phyloP scores from a whole-genome alignment of 169 alveolate species.

The Eimeria sp. region DNA sequence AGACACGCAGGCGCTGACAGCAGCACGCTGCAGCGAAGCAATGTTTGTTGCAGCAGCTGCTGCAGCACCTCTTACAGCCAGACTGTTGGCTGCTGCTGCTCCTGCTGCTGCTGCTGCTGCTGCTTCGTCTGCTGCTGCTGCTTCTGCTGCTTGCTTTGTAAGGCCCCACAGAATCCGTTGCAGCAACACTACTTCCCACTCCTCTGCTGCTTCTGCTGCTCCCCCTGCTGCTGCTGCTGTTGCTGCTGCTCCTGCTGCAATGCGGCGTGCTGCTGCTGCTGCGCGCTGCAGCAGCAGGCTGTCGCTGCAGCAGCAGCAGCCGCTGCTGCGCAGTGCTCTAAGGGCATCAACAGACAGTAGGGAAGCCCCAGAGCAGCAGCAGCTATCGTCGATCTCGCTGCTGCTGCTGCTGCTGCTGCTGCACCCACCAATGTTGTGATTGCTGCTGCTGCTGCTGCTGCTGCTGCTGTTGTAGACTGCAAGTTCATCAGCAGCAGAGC shows the following conservation, averaged over 20 bases:
- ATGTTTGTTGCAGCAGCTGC: constrained; percentile 28
- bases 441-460: no score
- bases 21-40: constrained; percentile 32
- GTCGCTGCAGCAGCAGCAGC: constrained; percentile 47
- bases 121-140: constrained; percentile 43
- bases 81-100: not conserved
- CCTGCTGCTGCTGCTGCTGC: constrained; percentile 26
- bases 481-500: constrained; percentile 36
- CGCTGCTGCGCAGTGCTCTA: constrained; percentile 37
- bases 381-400: not conserved
- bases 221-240: constrained; percentile 3
- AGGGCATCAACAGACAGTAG: not conserved
- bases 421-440: no score
- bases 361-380: constrained; percentile 1
- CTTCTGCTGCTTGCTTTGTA: constrained; percentile 18
- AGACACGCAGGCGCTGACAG: constrained; percentile 39
- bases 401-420: constrained; percentile 47
- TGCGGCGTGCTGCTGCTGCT: constrained; percentile 26
- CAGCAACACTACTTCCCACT: not conserved
- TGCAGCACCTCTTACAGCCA: not conserved
- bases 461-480: constrained; percentile 12
- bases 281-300: constrained; percentile 52
- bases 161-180: constrained; percentile 20
- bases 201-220: constrained; percentile 32
- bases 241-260: constrained; percentile 26